Base-by-base conservation (phyloP, 1,284 basidiomycete species). In the Macrocybe sp. region DNA sequence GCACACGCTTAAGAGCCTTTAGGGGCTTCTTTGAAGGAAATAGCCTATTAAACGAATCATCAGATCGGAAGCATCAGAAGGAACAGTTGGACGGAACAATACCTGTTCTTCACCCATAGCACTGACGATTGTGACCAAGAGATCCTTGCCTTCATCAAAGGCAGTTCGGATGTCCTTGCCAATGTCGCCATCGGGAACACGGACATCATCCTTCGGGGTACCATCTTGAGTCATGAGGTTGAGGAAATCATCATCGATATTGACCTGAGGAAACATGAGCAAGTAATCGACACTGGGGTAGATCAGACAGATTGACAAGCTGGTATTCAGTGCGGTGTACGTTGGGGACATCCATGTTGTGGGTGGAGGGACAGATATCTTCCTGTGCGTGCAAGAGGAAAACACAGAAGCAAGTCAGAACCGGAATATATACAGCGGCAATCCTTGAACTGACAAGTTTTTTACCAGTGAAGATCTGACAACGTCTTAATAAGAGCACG, bases 271-370 rank as follows among this genome's bases (percentile, higher is more conserved):
- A 45, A 41, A 44, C 46, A 52, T 53, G 33, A 55, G 40, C 50
- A 49, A 52, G 43, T 41, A 32, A 14, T 43, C 42, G 37, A 33
- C 45, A 46, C 47, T 40, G 38, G 14, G 30, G 33, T 31, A 37
- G 34, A 30, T 39, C 35, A 5, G 37, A 16, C 44, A n/a, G 12
- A 65, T 78, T 66, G 67, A 93, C 89, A 64, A 99, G 86, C 68
- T 89, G 82, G 80, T 85, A 98, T 83, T 99, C 97, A 54, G 77
- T 81, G 69, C 96, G 91, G 49, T 50, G 59, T 66, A 99, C 95
- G 76, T 97, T 89, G 69, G 96, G 96, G 63, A 98, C 96, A 64
- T 97, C 94, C 92, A 98, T 92, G 78, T 97, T 97, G 81, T 97
- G 93, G 64, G 92, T 97, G 63, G 97, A 99, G 65, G 96, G 96